phyloP scores from a whole-genome alignment of 345 rosid genomes.

The Bretschneidera sinensis region DNA sequence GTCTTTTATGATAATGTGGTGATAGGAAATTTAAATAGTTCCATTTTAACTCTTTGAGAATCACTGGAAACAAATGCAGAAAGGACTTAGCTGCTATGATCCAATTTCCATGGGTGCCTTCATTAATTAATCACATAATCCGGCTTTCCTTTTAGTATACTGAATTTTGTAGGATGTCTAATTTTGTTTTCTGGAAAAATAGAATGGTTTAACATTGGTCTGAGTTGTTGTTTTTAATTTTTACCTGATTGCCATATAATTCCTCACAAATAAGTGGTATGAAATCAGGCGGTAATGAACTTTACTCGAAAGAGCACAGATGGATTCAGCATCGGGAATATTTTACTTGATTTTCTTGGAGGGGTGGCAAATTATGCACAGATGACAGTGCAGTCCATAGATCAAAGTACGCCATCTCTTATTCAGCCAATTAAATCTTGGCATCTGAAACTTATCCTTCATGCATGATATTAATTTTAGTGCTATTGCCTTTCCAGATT shows the following conservation, averaged over 20 bases:
- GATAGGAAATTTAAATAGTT: too few species aligned
- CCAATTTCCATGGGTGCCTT: not conserved
- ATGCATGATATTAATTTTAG: conserved; percentile 9
- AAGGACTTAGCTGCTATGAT: not conserved
- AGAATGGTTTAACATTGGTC: not conserved
- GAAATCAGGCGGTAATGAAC: conserved; percentile 70
- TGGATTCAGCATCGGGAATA: conserved; percentile 88
- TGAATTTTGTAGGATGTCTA: not conserved
- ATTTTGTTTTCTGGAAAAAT: too few species aligned
- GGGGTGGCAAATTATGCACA: conserved; percentile 67
- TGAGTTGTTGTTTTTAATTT: not conserved
- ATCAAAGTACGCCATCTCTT: conserved; percentile 49
- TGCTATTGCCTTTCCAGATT: conserved; percentile 42
- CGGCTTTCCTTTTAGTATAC: not conserved
- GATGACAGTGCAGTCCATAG: conserved; percentile 75
- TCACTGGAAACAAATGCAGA: not conserved
- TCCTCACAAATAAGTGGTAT: conserved; percentile 3
- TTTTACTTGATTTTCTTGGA: conserved; percentile 80
- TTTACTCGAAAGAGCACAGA: conserved; percentile 79
- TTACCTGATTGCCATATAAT: not conserved
- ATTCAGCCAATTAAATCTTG: conserved; percentile 8
- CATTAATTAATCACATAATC: too few species aligned
- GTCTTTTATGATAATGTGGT: too few species aligned
- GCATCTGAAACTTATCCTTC: conserved; percentile 1
- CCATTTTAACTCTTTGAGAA: too few species aligned